phyloP scores from a whole-genome alignment of 495 filamentous ascomycete genomes.

The Aspergillus avenaceus region DNA sequence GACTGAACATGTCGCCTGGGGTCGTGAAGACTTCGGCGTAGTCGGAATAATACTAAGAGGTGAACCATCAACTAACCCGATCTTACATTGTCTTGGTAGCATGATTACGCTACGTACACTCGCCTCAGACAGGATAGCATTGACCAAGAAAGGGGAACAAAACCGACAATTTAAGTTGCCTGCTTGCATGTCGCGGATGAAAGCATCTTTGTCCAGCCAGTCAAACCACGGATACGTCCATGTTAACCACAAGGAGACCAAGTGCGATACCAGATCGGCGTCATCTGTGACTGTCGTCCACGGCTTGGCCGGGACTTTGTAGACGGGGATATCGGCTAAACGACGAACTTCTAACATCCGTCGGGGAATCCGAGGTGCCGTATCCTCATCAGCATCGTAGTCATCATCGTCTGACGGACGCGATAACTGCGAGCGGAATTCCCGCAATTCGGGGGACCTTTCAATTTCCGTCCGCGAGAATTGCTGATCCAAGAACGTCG shows the following conservation, averaged over 20 bases:
- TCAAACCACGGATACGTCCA: slow-evolving; percentile 40
- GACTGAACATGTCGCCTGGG: slow-evolving; percentile 15
- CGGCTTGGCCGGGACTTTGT: slow-evolving; percentile 33
- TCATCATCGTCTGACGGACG: slow-evolving; percentile 6
- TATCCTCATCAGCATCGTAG: slow-evolving; percentile 1
- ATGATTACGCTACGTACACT: slow-evolving; percentile 17
- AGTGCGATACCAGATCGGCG: slow-evolving; percentile 44
- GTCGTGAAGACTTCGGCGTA: slow-evolving; percentile 22
- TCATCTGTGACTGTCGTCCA: slow-evolving; percentile 47
- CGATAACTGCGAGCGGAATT: slow-evolving; percentile 9
- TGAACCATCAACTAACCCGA: slow-evolving; percentile 1
- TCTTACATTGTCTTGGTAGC: not conserved
- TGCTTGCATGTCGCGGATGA: slow-evolving; percentile 35
- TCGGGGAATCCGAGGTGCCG: slow-evolving; percentile 4
- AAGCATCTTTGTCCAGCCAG: slow-evolving; percentile 39
- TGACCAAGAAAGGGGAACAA: slow-evolving; percentile 47
- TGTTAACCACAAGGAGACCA: slow-evolving; percentile 42
- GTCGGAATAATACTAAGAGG: slow-evolving; percentile 22
- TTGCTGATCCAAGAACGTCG: slow-evolving; percentile 16
- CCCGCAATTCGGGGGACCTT: slow-evolving; percentile 14
- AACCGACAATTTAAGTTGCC: slow-evolving; percentile 23
- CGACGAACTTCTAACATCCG: slow-evolving; percentile 23
- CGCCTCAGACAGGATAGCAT: slow-evolving; percentile 35
- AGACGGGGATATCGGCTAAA: slow-evolving; percentile 20
- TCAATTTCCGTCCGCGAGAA: slow-evolving; percentile 17